These are phyloP conservation scores for Silene latifolia DNA, from an alignment of 148 eudicot genomes.

Conservation along the genomic window DNA sequence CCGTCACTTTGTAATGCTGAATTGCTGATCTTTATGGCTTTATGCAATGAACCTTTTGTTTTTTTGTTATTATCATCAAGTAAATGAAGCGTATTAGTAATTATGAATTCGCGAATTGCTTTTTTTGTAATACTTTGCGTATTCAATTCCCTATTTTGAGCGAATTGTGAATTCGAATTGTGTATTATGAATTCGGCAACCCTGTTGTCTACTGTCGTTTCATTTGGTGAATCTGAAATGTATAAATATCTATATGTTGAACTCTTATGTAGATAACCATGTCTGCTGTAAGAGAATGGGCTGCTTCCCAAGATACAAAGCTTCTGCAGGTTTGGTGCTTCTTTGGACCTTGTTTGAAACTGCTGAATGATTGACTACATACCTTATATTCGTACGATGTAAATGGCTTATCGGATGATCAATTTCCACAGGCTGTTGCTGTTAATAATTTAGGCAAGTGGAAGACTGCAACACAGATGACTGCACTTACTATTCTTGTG, in stretches of 20 bases:
- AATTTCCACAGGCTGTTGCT: slow-evolving; percentile 78
- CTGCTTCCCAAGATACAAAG: slow-evolving; percentile 76
- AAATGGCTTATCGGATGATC: slow-evolving; percentile 14
- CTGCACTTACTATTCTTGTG: slow-evolving; percentile 74
- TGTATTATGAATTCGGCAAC: too few relatives aligned
- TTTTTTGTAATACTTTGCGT: too few relatives aligned
- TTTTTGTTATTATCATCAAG: too few relatives aligned
- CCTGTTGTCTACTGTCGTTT: too few relatives aligned
- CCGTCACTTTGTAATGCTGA: too few relatives aligned
- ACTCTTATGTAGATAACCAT: slow-evolving; percentile 67
- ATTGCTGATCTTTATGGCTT: too few relatives aligned
- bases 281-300: slow-evolving; percentile 99
- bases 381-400: background rate
- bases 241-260: slow-evolving; percentile 1
- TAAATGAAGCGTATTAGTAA: too few relatives aligned
- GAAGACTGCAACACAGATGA: slow-evolving; percentile 99
- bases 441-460: slow-evolving; percentile 97
- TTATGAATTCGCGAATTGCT: too few relatives aligned
- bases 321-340: slow-evolving; percentile 61
- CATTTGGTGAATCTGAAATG: background rate
- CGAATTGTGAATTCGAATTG: too few relatives aligned
- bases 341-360: background rate
- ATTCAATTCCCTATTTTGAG: too few relatives aligned
- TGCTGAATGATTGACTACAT: background rate
- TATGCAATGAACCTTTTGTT: too few relatives aligned